Evolutionary conservation across 495 filamentous ascomycete genomes (phyloP).

Genomic region (Lichenothelia convexa): DNA sequence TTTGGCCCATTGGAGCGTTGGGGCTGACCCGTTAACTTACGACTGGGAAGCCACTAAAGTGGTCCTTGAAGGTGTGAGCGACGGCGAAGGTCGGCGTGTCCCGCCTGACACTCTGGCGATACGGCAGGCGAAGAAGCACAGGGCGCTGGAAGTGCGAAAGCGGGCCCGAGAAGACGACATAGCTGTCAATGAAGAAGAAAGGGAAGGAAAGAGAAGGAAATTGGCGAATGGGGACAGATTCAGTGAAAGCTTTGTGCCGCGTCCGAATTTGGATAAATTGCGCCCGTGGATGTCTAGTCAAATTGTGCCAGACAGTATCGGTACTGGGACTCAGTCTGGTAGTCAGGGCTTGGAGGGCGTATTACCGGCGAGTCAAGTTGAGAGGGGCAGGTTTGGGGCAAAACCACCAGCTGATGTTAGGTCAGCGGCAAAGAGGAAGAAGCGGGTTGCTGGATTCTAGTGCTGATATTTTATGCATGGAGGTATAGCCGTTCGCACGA

Average conservation of each 20-base stretch:
- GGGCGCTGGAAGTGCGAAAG: slow-evolving; percentile 3
- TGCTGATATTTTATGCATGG: neutral
- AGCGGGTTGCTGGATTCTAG: slow-evolving; percentile 18
- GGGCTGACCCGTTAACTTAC: slow-evolving; percentile 9
- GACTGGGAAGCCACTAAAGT: slow-evolving; percentile 6
- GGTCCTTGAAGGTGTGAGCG: slow-evolving; percentile 2
- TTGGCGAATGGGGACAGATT: slow-evolving; percentile 4
- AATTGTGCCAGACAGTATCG: slow-evolving; percentile 5
- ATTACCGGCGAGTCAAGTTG: slow-evolving; percentile 16
- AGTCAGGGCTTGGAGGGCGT: neutral
- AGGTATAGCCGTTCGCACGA: too few species aligned
- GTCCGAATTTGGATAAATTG: too few species aligned
- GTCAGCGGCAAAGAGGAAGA: slow-evolving; percentile 11
- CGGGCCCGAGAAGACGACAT: slow-evolving; percentile 4
- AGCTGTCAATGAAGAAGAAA: slow-evolving; percentile 5
- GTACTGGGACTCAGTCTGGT: slow-evolving; percentile 1
- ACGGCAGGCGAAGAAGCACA: slow-evolving; percentile 7
- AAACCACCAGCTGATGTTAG: slow-evolving; percentile 2
- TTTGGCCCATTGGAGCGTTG: slow-evolving; percentile 8
- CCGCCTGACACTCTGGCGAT: too few species aligned
- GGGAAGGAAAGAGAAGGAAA: slow-evolving; percentile 7
- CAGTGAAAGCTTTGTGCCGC: neutral
- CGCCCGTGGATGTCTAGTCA: slow-evolving; percentile 5
- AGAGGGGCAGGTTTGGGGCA: slow-evolving; percentile 17
- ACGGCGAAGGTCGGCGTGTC: too few species aligned